phyloP scores from a whole-genome alignment of 2,329 filamentous ascomycete species.

The Alternaria metachromatica region DNA sequence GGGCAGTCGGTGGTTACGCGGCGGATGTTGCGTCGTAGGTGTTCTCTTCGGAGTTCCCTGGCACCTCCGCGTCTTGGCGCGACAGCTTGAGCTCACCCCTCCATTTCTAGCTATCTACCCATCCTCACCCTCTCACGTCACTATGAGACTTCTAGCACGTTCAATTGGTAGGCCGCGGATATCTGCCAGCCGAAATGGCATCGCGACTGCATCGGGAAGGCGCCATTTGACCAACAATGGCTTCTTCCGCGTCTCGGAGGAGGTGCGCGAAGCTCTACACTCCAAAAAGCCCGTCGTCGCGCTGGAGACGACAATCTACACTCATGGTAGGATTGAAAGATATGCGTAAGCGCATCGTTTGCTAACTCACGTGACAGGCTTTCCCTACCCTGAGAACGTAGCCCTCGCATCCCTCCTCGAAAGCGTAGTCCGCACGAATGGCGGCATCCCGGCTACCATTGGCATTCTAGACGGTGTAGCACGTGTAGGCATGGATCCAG shows the following conservation, averaged over 20 bases:
- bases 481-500: conserved; percentile 74
- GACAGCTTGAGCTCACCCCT: conserved; percentile 23
- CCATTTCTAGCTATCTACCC: conserved; percentile 2
- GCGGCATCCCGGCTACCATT: conserved; percentile 84
- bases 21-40: conserved; percentile 43
- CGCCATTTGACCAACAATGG: conserved; percentile 49
- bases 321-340: conserved; percentile 68
- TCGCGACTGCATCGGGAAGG: conserved; percentile 13
- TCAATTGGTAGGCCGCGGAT: conserved; percentile 27
- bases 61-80: conserved; percentile 29
- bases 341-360: background rate
- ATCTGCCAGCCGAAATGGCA: background rate
- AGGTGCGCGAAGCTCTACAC: conserved; percentile 78
- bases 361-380: conserved; percentile 55
- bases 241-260: conserved; percentile 77
- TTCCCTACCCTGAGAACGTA: conserved; percentile 74
- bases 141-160: conserved; percentile 34
- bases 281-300: conserved; percentile 84
- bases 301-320: conserved; percentile 96
- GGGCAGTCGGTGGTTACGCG: conserved; percentile 25
- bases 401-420: conserved; percentile 82
- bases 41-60: conserved; percentile 43
- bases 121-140: conserved; percentile 9
- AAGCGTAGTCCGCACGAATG: conserved; percentile 78
- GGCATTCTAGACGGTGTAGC: conserved; percentile 85